Conservation (phyloP, 2,329 filamentous ascomycete genomes). For the Monilinia fructicola region DNA sequence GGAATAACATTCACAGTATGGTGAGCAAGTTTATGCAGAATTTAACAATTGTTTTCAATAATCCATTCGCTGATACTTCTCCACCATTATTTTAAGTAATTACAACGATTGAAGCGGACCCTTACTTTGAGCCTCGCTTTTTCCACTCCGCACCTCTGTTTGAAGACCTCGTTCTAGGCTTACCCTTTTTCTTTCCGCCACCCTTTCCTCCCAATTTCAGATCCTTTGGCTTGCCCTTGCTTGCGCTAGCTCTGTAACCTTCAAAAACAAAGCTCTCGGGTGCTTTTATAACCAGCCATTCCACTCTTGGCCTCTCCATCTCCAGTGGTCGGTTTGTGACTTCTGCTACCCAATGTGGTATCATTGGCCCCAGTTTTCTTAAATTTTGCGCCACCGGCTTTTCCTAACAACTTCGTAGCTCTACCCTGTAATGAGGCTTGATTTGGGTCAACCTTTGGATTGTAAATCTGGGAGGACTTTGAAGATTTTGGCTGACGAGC, state of each 20-base stretch:
- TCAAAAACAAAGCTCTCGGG: constrained; percentile 79
- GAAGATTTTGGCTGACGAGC: constrained; percentile 43
- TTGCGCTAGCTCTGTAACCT: constrained; percentile 69
- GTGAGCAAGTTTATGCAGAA: background rate
- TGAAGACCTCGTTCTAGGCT: constrained; percentile 42
- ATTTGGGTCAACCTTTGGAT: constrained; percentile 67
- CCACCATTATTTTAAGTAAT: constrained; percentile 6
- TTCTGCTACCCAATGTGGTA: constrained; percentile 32
- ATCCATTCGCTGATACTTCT: constrained; percentile 1
- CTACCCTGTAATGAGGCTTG: constrained; percentile 72
- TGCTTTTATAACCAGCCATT: constrained; percentile 45
- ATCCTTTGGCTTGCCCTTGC: constrained; percentile 62
- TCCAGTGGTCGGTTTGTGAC: constrained; percentile 22
- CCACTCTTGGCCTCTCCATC: constrained; percentile 17
- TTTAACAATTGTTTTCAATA: background rate
- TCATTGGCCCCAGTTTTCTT: constrained; percentile 39
- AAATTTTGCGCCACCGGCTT: constrained; percentile 55
- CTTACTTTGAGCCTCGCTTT: constrained; percentile 43
- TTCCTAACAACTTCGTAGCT: constrained; percentile 71
- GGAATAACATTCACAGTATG: background rate
- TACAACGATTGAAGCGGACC: constrained; percentile 9
- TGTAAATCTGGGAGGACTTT: constrained; percentile 50
- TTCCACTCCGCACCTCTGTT: constrained; percentile 42
- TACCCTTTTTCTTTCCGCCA: constrained; percentile 51
- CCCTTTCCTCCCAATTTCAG: constrained; percentile 59